phyloP scores from a whole-genome alignment of 345 rosid species.

The Brassica incana region DNA sequence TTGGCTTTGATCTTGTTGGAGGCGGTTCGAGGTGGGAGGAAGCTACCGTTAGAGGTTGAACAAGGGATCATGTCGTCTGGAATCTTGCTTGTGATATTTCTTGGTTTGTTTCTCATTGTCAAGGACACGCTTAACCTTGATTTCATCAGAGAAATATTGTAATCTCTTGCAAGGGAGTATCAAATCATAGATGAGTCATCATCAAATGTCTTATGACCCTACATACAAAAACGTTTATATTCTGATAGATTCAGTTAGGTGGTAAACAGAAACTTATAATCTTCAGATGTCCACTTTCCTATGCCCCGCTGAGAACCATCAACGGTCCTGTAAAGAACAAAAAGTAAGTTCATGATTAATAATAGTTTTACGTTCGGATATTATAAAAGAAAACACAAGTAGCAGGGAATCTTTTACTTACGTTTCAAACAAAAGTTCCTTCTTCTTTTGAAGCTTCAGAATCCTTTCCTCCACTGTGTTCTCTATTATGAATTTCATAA shows the following conservation, averaged over 20 bases:
- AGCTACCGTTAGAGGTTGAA: constrained; percentile 85
- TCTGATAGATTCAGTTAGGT: constrained; percentile 13
- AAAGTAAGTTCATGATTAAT: background rate
- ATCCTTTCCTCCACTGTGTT: constrained; percentile 95
- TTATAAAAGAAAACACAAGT: background rate
- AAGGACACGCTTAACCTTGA: constrained; percentile 91
- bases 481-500: constrained; percentile 84
- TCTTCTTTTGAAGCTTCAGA: constrained; percentile 84
- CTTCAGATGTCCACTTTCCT: constrained; percentile 69
- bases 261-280: constrained; percentile 66
- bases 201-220: background rate
- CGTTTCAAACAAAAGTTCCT: constrained; percentile 97
- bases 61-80: constrained; percentile 94
- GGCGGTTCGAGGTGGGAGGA: constrained; percentile 84
- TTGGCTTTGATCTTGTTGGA: constrained; percentile 80
- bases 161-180: background rate
- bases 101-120: constrained; percentile 81
- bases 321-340: constrained; percentile 58
- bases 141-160: constrained; percentile 77
- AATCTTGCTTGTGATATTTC: constrained; percentile 66
- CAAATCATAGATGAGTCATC: constrained; percentile 2
- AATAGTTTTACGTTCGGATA: background rate
- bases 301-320: constrained; percentile 83
- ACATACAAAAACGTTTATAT: background rate
- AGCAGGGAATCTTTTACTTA: constrained; percentile 34